These are phyloP conservation scores for Russula olivacea DNA, from an alignment of 768 basidiomycete genomes.

Conservation along the genomic window DNA sequence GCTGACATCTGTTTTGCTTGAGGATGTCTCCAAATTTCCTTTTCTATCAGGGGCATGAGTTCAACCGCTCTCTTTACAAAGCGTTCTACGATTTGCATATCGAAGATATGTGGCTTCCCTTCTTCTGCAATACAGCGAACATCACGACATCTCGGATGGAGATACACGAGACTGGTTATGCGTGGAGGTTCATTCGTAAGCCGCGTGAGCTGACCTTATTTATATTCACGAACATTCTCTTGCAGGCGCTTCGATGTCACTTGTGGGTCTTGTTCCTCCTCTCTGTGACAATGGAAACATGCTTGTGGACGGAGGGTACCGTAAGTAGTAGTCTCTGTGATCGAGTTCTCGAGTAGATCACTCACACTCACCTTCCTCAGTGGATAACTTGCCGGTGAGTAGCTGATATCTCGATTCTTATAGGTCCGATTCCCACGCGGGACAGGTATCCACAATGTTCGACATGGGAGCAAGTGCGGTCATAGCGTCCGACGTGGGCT, in stretches of 20 bases:
- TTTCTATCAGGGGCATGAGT: conserved; percentile 77
- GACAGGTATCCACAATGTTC: conserved; percentile 83
- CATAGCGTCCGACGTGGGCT: conserved; percentile 90
- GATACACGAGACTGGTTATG: conserved; percentile 97
- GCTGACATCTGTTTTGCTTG: conserved; percentile 19
- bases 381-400: conserved; percentile 83
- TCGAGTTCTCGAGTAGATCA: neutral
- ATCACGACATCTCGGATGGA: conserved; percentile 96
- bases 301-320: conserved; percentile 85
- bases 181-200: conserved; percentile 88
- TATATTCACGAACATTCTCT: neutral
- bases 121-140: conserved; percentile 96
- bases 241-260: conserved; percentile 90
- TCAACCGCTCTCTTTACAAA: conserved; percentile 94
- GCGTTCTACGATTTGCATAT: conserved; percentile 93
- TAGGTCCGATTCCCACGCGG: neutral
- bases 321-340: conserved; percentile 43
- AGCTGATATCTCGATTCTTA: neutral
- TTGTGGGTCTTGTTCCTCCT: conserved; percentile 92
- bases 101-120: conserved; percentile 98
- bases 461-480: conserved; percentile 85
- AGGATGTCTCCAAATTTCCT: neutral
- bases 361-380: conserved; percentile 35
- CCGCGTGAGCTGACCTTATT: conserved; percentile 1
- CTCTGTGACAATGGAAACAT: conserved; percentile 91